phyloP scores from a whole-genome alignment of 2,329 filamentous ascomycete genomes.

The Grosmannia clavigera region DNA sequence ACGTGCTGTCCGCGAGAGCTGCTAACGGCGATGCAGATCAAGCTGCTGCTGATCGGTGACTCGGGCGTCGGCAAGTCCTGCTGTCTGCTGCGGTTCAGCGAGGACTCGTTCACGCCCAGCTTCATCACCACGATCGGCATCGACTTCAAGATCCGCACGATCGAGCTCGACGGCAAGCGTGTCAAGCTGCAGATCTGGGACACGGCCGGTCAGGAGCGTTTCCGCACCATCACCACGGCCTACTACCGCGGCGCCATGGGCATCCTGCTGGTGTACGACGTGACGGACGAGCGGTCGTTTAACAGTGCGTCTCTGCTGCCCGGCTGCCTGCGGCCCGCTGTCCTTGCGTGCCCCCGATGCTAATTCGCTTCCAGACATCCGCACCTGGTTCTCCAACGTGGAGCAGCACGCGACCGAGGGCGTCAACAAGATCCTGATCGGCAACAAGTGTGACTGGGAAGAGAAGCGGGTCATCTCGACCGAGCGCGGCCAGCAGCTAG shows the following conservation, averaged over 20 bases:
- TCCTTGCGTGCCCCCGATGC: no score
- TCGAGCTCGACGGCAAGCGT: conserved; percentile 95
- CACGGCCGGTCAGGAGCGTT: conserved; percentile 94
- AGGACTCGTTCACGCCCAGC: conserved; percentile 93
- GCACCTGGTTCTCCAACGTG: conserved; percentile 98
- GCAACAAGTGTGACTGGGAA: conserved; percentile 99
- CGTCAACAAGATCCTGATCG: conserved; percentile 98
- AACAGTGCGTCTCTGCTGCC: conserved; percentile 54
- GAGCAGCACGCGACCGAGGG: conserved; percentile 97
- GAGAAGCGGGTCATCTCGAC: conserved; percentile 93
- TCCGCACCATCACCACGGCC: conserved; percentile 96
- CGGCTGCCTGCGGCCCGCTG: no score
- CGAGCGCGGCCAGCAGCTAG: conserved; percentile 83
- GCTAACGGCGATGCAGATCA: conserved; percentile 51
- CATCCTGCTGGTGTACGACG: conserved; percentile 94
- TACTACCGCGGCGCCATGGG: conserved; percentile 99
- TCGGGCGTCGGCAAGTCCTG: conserved; percentile 95
- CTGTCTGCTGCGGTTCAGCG: conserved; percentile 91
- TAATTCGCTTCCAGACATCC: conserved; percentile 57
- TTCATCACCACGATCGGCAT: conserved; percentile 99
- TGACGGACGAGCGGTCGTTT: conserved; percentile 91
- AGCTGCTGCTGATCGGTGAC: conserved; percentile 91
- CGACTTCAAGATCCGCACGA: conserved; percentile 99
- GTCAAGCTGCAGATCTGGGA: conserved; percentile 99
- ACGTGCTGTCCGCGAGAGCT: no score